A percentile compares a stretch with the other conserved stretches of the same genome.
These are phyloP conservation scores for Nyctanthes arbortristis DNA, from an alignment of 257 asterid genomes.

Conservation along the genomic window DNA sequence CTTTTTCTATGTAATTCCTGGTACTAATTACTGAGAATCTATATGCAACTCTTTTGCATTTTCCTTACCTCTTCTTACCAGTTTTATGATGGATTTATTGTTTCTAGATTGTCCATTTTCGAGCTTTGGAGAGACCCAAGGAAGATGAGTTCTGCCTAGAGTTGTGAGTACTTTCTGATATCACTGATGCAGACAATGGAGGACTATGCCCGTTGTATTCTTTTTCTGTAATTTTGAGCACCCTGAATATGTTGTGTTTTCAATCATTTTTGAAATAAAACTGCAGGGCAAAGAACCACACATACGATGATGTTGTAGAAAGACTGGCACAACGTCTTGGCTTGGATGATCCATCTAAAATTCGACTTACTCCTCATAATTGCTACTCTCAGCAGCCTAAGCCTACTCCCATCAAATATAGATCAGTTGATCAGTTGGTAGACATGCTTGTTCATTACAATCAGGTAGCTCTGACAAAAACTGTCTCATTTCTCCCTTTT, in stretches of 20 bases:
- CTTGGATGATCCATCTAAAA: slow-evolving; percentile 60
- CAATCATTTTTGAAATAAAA: not conserved
- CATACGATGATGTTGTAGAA: slow-evolving; percentile 64
- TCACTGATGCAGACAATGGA: not conserved
- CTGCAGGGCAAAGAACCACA: slow-evolving; percentile 52
- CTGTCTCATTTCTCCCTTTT: not conserved
- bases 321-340: slow-evolving; percentile 51
- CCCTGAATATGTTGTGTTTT: not conserved
- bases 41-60: not conserved
- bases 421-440: slow-evolving; percentile 51
- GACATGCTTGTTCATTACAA: slow-evolving; percentile 60
- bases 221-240: not conserved
- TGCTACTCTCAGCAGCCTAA: slow-evolving; percentile 60
- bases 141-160: slow-evolving; percentile 55
- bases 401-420: slow-evolving; percentile 57
- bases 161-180: slow-evolving; percentile 42
- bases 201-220: not conserved
- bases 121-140: slow-evolving; percentile 58
- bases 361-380: slow-evolving; percentile 65
- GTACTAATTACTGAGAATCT: not conserved
- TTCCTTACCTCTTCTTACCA: not conserved
- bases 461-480: slow-evolving; percentile 33
- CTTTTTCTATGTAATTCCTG: not conserved
- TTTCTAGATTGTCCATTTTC: slow-evolving; percentile 59
- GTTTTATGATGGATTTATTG: not conserved